These are phyloP conservation scores for Thermomyces lanuginosus DNA, from an alignment of 2,329 filamentous ascomycete genomes.

Conservation along the genomic window DNA sequence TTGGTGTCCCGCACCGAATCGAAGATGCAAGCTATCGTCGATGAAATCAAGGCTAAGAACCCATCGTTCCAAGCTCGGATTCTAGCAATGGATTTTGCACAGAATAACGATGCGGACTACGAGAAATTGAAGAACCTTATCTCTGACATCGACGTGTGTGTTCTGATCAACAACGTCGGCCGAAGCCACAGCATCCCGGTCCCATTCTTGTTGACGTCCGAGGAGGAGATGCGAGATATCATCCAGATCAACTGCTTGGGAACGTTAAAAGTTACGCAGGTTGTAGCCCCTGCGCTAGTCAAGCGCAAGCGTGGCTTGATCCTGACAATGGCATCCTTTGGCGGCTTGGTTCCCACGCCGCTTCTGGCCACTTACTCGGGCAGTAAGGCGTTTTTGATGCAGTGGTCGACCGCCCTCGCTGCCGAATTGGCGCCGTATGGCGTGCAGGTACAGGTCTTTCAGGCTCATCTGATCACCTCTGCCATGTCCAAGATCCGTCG, in stretches of 20 bases:
- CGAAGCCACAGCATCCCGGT: slow-evolving; percentile 88
- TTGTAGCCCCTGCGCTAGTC: slow-evolving; percentile 71
- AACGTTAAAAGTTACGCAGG: slow-evolving; percentile 73
- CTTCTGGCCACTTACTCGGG: slow-evolving; percentile 91
- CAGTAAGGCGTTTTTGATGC: slow-evolving; percentile 93
- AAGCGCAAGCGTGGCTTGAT: slow-evolving; percentile 74
- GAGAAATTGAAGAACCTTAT: slow-evolving; percentile 52
- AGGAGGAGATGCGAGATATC: slow-evolving; percentile 71
- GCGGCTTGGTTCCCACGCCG: slow-evolving; percentile 78
- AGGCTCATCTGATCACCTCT: slow-evolving; percentile 84
- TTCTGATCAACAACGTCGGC: slow-evolving; percentile 94
- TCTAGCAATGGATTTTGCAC: slow-evolving; percentile 80
- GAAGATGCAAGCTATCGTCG: slow-evolving; percentile 64
- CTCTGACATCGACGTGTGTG: slow-evolving; percentile 59
- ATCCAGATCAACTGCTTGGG: slow-evolving; percentile 89
- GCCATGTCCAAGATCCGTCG: slow-evolving; percentile 94
- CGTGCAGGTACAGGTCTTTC: slow-evolving; percentile 76
- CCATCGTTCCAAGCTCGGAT: slow-evolving; percentile 55
- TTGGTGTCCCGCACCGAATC: slow-evolving; percentile 90
- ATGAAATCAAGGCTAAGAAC: slow-evolving; percentile 56
- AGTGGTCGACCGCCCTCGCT: slow-evolving; percentile 79
- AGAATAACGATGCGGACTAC: slow-evolving; percentile 68
- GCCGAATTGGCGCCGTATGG: slow-evolving; percentile 66
- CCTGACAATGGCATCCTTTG: slow-evolving; percentile 94
- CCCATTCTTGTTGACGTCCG: slow-evolving; percentile 62